These are phyloP conservation scores for Catharanthus roseus DNA, from an alignment of 257 asterid species.

Conservation along the genomic window DNA sequence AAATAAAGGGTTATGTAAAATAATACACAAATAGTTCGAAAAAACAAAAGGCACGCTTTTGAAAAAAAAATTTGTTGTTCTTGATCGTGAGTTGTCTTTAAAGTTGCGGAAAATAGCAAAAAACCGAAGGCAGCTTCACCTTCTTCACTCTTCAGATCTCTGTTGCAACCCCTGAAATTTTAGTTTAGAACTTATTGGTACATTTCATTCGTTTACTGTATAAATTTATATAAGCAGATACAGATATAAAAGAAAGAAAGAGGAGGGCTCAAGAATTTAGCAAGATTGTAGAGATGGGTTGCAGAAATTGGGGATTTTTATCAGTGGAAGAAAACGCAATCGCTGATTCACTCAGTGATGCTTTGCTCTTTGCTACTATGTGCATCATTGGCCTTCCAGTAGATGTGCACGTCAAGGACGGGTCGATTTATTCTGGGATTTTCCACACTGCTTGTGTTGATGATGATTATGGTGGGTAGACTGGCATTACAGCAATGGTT, in stretches of 20 bases:
- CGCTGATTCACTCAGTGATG: conserved; percentile 41
- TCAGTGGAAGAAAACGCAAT: conserved; percentile 35
- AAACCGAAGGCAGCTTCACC: not conserved
- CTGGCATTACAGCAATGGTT: not conserved
- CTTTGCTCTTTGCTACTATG: conserved; percentile 62
- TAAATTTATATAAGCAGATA: not conserved
- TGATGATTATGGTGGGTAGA: conserved; percentile 53
- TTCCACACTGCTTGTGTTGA: conserved; percentile 71
- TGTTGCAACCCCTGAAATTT: not conserved
- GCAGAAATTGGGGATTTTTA: conserved; percentile 36
- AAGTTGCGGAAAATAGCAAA: not conserved
- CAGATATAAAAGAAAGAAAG: not conserved
- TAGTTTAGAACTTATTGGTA: not conserved
- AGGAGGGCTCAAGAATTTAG: not conserved
- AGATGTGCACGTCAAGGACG: conserved; percentile 77
- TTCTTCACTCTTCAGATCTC: conserved; percentile 14
- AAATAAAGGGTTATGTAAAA: conserved; percentile 11
- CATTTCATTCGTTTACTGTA: not conserved
- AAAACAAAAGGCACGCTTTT: not conserved
- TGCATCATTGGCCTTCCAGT: conserved; percentile 72
- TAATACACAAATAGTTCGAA: conserved; percentile 2
- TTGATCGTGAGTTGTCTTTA: conserved; percentile 7
- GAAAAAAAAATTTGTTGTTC: not conserved
- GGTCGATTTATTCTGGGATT: conserved; percentile 79
- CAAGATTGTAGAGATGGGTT: conserved; percentile 41